A percentile compares a stretch with the other conserved stretches of the same genome.
Conservation (phyloP, 805 yeast genomes). For the Nadsonia fulvescens region DNA sequence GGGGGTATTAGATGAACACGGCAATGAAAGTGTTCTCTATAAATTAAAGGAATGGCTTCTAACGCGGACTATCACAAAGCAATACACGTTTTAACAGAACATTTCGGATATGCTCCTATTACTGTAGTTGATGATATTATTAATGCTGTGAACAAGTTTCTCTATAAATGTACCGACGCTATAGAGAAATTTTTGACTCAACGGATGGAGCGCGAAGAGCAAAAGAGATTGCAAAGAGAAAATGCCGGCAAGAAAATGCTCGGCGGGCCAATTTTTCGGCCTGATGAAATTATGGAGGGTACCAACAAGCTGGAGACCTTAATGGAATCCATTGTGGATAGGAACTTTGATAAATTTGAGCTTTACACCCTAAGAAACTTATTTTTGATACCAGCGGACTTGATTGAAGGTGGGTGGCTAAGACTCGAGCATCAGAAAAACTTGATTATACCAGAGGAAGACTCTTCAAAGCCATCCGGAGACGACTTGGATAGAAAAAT, state of each 20-base stretch:
- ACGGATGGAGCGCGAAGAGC: slow-evolving; percentile 16
- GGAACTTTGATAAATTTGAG: slow-evolving; percentile 74
- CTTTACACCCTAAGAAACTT: slow-evolving; percentile 65
- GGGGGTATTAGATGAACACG: too few relatives aligned
- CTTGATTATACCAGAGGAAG: too few relatives aligned
- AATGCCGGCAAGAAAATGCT: slow-evolving; percentile 11
- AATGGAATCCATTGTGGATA: slow-evolving; percentile 57
- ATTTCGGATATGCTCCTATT: slow-evolving; percentile 69
- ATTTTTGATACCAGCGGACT: slow-evolving; percentile 46
- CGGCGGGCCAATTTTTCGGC: slow-evolving; percentile 8
- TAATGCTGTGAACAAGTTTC: slow-evolving; percentile 67
- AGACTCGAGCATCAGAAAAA: slow-evolving; percentile 59
- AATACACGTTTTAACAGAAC: slow-evolving; percentile 57
- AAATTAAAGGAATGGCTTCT: too few relatives aligned
- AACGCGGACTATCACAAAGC: too few relatives aligned
- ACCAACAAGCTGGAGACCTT: slow-evolving; percentile 65
- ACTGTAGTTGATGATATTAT: slow-evolving; percentile 73
- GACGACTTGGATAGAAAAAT: too few relatives aligned
- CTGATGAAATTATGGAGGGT: slow-evolving; percentile 48
- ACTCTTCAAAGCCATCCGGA: too few relatives aligned
- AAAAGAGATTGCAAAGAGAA: slow-evolving; percentile 5
- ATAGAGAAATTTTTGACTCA: slow-evolving; percentile 45
- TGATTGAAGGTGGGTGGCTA: slow-evolving; percentile 48
- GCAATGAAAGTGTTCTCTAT: too few relatives aligned
- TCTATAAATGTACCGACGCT: slow-evolving; percentile 68